Percentiles rank a stretch among this genome's conserved stretches.
Evolutionary conservation across 441 rosid species (phyloP).

Genomic region (Corymbia citriodora): DNA sequence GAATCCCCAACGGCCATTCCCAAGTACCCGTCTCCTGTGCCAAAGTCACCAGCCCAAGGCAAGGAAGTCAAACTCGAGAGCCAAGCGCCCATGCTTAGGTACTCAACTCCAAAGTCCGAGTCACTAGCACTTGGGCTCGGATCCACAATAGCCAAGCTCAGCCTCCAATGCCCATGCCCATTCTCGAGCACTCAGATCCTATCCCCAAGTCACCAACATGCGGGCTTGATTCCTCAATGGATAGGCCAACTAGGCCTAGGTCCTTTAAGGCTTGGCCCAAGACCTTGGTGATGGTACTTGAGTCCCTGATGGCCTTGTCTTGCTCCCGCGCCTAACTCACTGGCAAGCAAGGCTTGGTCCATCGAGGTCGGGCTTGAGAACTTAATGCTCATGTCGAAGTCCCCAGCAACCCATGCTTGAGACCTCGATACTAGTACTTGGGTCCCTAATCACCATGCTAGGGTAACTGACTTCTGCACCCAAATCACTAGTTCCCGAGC

Average conservation of each 20-base stretch:
- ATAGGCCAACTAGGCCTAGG: background rate
- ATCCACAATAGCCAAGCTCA: rapidly evolving
- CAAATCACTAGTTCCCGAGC: rapidly evolving
- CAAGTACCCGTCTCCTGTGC: too few species aligned
- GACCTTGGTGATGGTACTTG: rapidly evolving
- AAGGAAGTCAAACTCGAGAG: rapidly evolving
- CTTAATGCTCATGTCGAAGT: background rate
- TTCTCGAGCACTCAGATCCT: rapidly evolving
- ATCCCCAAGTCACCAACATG: rapidly evolving
- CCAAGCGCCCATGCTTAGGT: rapidly evolving
- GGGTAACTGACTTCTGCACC: rapidly evolving
- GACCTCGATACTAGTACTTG: rapidly evolving
- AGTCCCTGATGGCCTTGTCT: background rate
- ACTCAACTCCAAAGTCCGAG: rapidly evolving
- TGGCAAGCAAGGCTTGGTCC: background rate
- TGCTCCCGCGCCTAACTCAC: rapidly evolving
- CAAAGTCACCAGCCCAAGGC: rapidly evolving
- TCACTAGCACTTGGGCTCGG: rapidly evolving
- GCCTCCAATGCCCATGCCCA: rapidly evolving
- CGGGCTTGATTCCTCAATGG: rapidly evolving
- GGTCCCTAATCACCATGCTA: too few species aligned
- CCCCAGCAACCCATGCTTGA: rapidly evolving
- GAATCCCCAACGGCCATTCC: rapidly evolving
- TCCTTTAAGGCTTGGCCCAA: too few species aligned
- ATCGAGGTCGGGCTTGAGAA: background rate